These are phyloP conservation scores for Pseudozyma tsukubaensis DNA, from an alignment of 1,284 basidiomycete species.

Conservation along the genomic window DNA sequence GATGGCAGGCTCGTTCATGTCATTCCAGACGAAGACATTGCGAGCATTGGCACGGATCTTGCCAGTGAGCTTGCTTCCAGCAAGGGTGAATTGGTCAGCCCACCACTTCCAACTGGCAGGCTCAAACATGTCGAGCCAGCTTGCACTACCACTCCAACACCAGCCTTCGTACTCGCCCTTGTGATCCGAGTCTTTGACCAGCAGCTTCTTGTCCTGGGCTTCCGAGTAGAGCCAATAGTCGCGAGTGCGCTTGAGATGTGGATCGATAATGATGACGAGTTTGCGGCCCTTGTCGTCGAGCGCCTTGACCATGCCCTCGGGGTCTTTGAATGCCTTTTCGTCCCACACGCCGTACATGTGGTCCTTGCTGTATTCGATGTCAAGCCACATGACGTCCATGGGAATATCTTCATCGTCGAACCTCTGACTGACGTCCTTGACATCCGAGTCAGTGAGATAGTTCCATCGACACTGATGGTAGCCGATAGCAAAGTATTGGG, in stretches of 20 bases:
- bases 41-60: conserved; percentile 64
- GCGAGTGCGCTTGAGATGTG: conserved; percentile 87
- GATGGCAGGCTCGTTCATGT: conserved; percentile 99
- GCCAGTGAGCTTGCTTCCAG: conserved; percentile 32
- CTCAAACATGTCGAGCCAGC: conserved; percentile 98
- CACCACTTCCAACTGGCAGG: conserved; percentile 91
- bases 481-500: conserved; percentile 88
- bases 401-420: conserved; percentile 96
- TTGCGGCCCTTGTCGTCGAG: conserved; percentile 87
- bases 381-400: conserved; percentile 97
- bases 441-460: conserved; percentile 89
- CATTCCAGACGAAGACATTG: conserved; percentile 93
- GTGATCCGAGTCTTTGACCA: conserved; percentile 84
- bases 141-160: conserved; percentile 96
- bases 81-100: conserved; percentile 69
- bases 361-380: conserved; percentile 89
- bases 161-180: conserved; percentile 89
- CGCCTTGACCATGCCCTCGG: conserved; percentile 89
- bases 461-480: conserved; percentile 99
- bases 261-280: conserved; percentile 98
- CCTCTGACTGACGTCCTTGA: conserved; percentile 83
- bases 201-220: conserved; percentile 81
- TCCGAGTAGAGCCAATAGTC: conserved; percentile 87
- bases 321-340: conserved; percentile 88
- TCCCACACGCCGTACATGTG: conserved; percentile 99